A percentile compares a stretch with the other conserved stretches of the same genome.
Evolutionary conservation across 179 eudicot species (phyloP).

Genomic region (Beta lomatogona): DNA sequence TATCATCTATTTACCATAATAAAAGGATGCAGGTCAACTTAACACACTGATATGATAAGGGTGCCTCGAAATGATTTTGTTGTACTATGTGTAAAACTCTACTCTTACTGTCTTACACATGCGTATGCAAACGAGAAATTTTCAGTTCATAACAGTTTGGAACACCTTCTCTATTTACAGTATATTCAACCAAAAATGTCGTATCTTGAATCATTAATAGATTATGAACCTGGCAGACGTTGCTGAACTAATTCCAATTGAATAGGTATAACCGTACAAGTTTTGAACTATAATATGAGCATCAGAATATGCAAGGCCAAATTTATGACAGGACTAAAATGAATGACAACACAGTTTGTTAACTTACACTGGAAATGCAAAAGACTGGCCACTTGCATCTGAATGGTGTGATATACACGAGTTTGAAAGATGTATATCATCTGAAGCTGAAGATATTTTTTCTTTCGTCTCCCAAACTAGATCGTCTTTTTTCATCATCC

Average conservation of each 20-base stretch:
- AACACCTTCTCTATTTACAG: too few relatives aligned
- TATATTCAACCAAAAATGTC: too few relatives aligned
- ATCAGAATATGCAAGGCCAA: not conserved
- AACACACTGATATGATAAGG: not conserved
- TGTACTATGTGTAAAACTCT: too few relatives aligned
- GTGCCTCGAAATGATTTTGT: not conserved
- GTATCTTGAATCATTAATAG: too few relatives aligned
- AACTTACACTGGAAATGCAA: constrained; percentile 84
- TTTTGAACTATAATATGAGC: too few relatives aligned
- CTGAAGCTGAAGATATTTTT: constrained; percentile 16
- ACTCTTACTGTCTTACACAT: too few relatives aligned
- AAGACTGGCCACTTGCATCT: constrained; percentile 55
- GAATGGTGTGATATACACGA: constrained; percentile 39
- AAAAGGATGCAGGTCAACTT: not conserved
- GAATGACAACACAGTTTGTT: not conserved
- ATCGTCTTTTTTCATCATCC: constrained; percentile 36
- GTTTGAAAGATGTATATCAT: constrained; percentile 26
- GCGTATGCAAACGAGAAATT: too few relatives aligned
- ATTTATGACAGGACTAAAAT: not conserved
- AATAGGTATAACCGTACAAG: too few relatives aligned
- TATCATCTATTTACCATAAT: not conserved
- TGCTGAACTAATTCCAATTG: too few relatives aligned
- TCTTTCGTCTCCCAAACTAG: constrained; percentile 22
- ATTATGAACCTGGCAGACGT: constrained; percentile 5
- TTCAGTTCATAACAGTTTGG: too few relatives aligned